Evolutionary conservation across 805 yeast genomes (phyloP), one percentile per base, ranked within the genome.

Genomic region (Cyberlindnera amylophila): DNA sequence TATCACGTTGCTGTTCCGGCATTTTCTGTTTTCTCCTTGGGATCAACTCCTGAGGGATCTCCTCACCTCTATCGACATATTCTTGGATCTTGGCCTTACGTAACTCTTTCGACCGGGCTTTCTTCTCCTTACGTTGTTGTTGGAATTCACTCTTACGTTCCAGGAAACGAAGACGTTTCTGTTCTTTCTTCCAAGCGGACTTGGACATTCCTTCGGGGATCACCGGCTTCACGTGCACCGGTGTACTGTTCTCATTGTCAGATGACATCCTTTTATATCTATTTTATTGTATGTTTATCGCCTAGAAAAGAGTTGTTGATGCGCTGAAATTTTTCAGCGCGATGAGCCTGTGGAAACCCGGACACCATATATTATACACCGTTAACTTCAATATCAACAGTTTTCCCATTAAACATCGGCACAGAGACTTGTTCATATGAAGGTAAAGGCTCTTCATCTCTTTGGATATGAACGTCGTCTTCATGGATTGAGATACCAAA

Each of bases 161-260:
- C 35, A 80, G 88, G 72, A 83, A 79, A 47, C 67, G 67, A 53
- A 72, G 68, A 46, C 62, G 71, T 52, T 74, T 80, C 54, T 82
- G 77, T 45, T 74, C 70, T 53, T 81, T 81, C 62, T 91, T 91
- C 85, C 88, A 91, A 44, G 85, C 90, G 13, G 76, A 74, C 57
- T 85, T 87, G 24, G 95, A 81, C 86, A 91, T 82, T 5, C 96
- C 96, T 44, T 79, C 89, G 2, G 96, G 96, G 8, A 81, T 70
- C 0, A 45, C 59, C 10, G 59, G 56, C 45, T 41, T 57, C 15
- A 35, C 32, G 23, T 42, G 41, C n/a, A 27, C 30, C 27, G 27
- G 27, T 7, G 27, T 23, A 11, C 27, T 23, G 27, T 23, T 27
- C n/a, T 27, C 30, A 12, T 27, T 27, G n/a, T 27, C 30, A 12